Evolutionary conservation across 805 yeast species (phyloP).

Genomic region (Cyberlindnera euphorbiae): DNA sequence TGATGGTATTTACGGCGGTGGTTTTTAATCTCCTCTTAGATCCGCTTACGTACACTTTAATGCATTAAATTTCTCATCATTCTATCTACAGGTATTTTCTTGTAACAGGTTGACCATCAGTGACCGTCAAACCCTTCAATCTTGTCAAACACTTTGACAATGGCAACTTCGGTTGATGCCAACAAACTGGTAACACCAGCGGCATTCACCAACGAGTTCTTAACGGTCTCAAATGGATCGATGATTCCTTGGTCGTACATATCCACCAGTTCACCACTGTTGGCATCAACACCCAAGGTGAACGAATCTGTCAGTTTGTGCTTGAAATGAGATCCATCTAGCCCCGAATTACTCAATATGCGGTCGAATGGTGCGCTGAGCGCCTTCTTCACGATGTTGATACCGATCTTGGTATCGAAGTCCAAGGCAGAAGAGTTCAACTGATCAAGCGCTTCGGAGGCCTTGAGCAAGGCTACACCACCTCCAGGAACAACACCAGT

Average conservation of each 20-base stretch:
- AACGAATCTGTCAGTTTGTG: constrained; percentile 49
- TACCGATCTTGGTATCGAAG: constrained; percentile 95
- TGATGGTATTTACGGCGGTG: constrained; percentile 40
- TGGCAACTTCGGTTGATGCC: constrained; percentile 98
- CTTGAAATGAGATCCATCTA: constrained; percentile 75
- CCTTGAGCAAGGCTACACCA: constrained; percentile 96
- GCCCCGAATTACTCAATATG: constrained; percentile 95
- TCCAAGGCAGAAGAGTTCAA: constrained; percentile 35
- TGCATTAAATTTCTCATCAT: no score
- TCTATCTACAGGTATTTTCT: constrained; percentile 1
- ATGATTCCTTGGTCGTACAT: constrained; percentile 97
- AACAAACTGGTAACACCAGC: constrained; percentile 95
- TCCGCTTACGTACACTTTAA: no score
- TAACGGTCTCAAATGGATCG: constrained; percentile 97
- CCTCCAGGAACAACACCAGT: constrained; percentile 99
- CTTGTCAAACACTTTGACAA: constrained; percentile 71
- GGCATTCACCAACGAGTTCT: constrained; percentile 93
- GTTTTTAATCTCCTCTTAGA: constrained; percentile 5
- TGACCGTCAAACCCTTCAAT: constrained; percentile 21
- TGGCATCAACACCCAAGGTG: constrained; percentile 86
- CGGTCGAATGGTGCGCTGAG: constrained; percentile 93
- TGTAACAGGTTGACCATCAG: neutral
- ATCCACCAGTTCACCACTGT: constrained; percentile 90
- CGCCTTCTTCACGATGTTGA: constrained; percentile 87
- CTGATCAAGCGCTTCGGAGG: constrained; percentile 69